Percentiles rank a stretch among this genome's conserved stretches.
Conservation (phyloP, 2,329 filamentous ascomycete species). For the Fusarium tanahbumbuense region DNA sequence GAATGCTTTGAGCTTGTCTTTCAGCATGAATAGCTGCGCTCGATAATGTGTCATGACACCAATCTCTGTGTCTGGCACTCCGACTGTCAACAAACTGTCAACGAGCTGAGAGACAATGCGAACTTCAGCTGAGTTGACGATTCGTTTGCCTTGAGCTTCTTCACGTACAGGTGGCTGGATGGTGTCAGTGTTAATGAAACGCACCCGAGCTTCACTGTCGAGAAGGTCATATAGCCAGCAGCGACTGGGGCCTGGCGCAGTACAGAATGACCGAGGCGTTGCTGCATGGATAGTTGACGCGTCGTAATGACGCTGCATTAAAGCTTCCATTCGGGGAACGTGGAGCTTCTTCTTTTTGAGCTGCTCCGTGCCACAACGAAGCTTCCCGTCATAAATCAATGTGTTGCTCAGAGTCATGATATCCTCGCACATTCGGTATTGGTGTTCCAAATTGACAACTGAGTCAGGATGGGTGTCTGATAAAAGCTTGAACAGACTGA, state of each 20-base stretch:
- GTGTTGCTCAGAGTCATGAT: slow-evolving; percentile 95
- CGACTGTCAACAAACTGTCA: slow-evolving; percentile 78
- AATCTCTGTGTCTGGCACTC: slow-evolving; percentile 80
- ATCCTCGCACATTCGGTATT: slow-evolving; percentile 98
- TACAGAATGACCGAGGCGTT: slow-evolving; percentile 66
- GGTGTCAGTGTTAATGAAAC: slow-evolving; percentile 89
- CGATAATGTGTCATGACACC: slow-evolving; percentile 98
- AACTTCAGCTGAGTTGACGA: slow-evolving; percentile 88
- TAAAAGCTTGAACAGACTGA: slow-evolving; percentile 92
- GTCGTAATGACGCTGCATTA: slow-evolving; percentile 70
- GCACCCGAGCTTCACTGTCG: slow-evolving; percentile 76
- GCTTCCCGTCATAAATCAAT: slow-evolving; percentile 88
- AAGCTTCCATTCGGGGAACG: slow-evolving; percentile 72
- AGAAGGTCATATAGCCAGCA: slow-evolving; percentile 86
- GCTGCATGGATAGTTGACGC: slow-evolving; percentile 56
- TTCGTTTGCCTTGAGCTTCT: slow-evolving; percentile 82
- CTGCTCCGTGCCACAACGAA: slow-evolving; percentile 86
- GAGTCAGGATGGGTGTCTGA: slow-evolving; percentile 89
- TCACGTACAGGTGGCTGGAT: slow-evolving; percentile 75
- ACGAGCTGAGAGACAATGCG: slow-evolving; percentile 83
- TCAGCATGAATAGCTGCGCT: slow-evolving; percentile 86
- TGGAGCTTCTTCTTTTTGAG: slow-evolving; percentile 77
- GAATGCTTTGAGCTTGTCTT: slow-evolving; percentile 72
- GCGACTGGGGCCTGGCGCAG: slow-evolving; percentile 56
- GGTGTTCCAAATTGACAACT: slow-evolving; percentile 91